Base-by-base conservation (phyloP, 2,329 filamentous ascomycete genomes). In the Cladosporium sp. region DNA sequence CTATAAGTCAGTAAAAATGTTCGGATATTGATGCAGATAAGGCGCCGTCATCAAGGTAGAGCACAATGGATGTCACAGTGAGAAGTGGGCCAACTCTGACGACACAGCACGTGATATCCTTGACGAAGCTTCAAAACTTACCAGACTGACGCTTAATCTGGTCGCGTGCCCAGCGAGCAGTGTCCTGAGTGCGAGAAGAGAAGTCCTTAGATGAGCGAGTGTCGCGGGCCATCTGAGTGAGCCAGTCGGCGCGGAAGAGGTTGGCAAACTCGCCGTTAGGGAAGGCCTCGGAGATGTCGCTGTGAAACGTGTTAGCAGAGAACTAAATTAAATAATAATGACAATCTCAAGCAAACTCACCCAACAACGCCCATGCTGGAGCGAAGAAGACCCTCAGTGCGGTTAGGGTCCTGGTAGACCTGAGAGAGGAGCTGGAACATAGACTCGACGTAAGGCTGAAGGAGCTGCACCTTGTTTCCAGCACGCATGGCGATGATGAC, bases 341-440 rank as follows among this genome's bases (percentile, higher is more conserved):
- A 27, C 36, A 39, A 8, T 22, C 50, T n/a, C n/a, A 15, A 54
- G 22, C 44, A 36, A 15, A 73, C 85, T 68, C 80, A 95, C 89
- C 91, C 93, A 73, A 99, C 88, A 50, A 97, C 91, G 69, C 93
- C 93, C 89, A 97, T 97, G 7, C 88, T 83, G n/a, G 92, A 88
- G 60, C 93, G 82, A 79, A 97, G 86, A 43, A 99, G 78, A 30
- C 88, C 84, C 73, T 99, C 93, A 64, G 89, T 96, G 61, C 90
- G 87, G 76, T 93, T 95, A 58, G 80, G 78, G 66, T 97, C 93
- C 58, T 82, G 78, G 56, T 85, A 85, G 61, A 97, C 86, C 55
- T 83, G 80, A 64, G 88, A 85, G 39, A 99, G 82, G 47, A 97
- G 82, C 60, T 87, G 79, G 76, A 97, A 96, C 64, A 99, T 92